Evolutionary conservation across 1,139 yeast species (phyloP).

Genomic region (Yamadazyma songkhlaensis): DNA sequence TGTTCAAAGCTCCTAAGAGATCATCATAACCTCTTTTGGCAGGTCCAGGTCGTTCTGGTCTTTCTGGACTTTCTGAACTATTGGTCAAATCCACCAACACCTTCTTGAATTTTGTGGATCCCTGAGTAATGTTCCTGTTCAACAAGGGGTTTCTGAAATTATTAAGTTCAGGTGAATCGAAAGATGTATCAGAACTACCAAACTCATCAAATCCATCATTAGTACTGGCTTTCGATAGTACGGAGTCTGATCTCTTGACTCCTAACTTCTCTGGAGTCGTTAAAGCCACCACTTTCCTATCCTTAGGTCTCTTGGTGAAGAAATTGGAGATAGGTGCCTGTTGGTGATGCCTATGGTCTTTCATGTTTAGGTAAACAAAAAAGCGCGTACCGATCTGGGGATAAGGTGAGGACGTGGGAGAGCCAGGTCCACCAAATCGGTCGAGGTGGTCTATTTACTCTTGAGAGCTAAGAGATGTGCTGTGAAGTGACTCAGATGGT

Average conservation of each 20-base stretch:
- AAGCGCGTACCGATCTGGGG: not conserved
- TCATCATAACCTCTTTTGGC: conserved; percentile 1
- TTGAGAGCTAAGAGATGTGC: no score
- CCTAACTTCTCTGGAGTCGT: conserved; percentile 20
- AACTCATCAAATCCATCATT: conserved; percentile 26
- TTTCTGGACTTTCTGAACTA: conserved; percentile 2
- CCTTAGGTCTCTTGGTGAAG: conserved; percentile 9
- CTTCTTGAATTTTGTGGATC: conserved; percentile 1
- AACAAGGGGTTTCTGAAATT: conserved; percentile 25
- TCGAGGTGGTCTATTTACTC: no score
- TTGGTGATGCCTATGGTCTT: conserved; percentile 1
- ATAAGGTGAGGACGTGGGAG: not conserved
- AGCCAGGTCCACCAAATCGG: no score
- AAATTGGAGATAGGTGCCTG: conserved; percentile 19
- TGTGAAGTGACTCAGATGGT: no score
- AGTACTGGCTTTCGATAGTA: conserved; percentile 16
- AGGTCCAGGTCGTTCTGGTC: not conserved
- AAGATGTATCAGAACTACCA: conserved; percentile 27
- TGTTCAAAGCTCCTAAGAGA: conserved; percentile 9
- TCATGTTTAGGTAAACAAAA: conserved; percentile 5
- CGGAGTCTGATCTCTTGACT: conserved; percentile 19
- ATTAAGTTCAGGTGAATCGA: conserved; percentile 28
- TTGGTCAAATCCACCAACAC: conserved; percentile 13
- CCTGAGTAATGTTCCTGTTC: conserved; percentile 9
- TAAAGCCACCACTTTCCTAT: conserved; percentile 1